Conservation (phyloP, 805 yeast genomes). For the Kregervanrija fluxuum region DNA sequence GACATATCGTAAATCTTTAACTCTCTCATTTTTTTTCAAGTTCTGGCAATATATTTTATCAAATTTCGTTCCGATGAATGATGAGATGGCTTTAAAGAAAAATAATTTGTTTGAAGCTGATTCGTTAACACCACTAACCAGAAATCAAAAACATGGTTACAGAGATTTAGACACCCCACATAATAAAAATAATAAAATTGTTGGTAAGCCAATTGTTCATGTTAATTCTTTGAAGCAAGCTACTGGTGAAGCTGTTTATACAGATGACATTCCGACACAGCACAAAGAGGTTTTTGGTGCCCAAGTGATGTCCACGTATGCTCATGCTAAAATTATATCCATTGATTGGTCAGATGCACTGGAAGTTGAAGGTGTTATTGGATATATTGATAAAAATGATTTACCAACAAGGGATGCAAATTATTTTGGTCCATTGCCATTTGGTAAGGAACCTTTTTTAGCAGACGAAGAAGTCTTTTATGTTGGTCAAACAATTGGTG, state of each 20-base stretch:
- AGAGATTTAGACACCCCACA: constrained; percentile 33
- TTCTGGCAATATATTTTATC: constrained; percentile 30
- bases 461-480: constrained; percentile 35
- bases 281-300: constrained; percentile 36
- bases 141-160: constrained; percentile 31
- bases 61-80: constrained; percentile 7
- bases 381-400: constrained; percentile 35
- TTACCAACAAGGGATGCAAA: constrained; percentile 31
- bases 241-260: constrained; percentile 40
- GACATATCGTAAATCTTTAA: constrained; percentile 35
- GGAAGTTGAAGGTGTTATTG: constrained; percentile 33
- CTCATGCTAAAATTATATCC: constrained; percentile 36
- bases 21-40: constrained; percentile 39
- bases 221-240: constrained; percentile 40
- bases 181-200: constrained; percentile 24
- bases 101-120: constrained; percentile 24
- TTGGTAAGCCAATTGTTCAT: constrained; percentile 37
- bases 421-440: constrained; percentile 34
- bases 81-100: not conserved
- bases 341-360: constrained; percentile 33
- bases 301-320: constrained; percentile 35
- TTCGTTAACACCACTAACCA: constrained; percentile 28
- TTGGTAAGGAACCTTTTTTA: constrained; percentile 37
- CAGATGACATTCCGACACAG: constrained; percentile 37
- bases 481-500: constrained; percentile 39